Evolutionary conservation across 1,284 basidiomycete species (phyloP).

Genomic region (Malassezia dermatis): DNA sequence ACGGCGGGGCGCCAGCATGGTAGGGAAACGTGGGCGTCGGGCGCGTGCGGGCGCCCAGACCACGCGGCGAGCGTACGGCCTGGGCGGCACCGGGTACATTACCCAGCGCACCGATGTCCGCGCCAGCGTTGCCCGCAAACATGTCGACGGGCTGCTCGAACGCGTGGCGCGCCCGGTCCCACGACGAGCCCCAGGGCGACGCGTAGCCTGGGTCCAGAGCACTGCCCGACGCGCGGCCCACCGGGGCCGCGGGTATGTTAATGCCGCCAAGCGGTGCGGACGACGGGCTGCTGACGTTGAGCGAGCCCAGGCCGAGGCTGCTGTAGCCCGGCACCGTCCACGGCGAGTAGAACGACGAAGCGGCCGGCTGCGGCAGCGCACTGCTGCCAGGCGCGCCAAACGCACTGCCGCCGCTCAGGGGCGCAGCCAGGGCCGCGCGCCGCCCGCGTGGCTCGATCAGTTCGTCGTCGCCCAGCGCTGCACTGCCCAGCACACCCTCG

Average conservation of each 20-base stretch:
- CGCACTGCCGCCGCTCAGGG: conserved; percentile 25
- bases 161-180: conserved; percentile 42
- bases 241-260: conserved; percentile 20
- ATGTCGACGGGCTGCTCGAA: conserved; percentile 27
- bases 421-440: conserved; percentile 23
- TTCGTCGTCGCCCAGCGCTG: conserved; percentile 46
- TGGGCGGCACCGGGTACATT: background rate
- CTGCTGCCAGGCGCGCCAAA: conserved; percentile 20
- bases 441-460: conserved; percentile 39
- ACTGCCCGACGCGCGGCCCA: conserved; percentile 20
- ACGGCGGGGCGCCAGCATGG: background rate
- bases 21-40: background rate
- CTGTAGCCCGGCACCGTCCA: conserved; percentile 16
- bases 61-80: background rate
- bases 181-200: conserved; percentile 20
- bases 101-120: background rate
- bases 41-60: background rate
- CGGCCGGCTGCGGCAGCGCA: conserved; percentile 1
- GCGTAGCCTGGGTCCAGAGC: conserved; percentile 17
- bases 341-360: conserved; percentile 14
- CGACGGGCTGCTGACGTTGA: conserved; percentile 20
- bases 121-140: background rate
- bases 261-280: conserved; percentile 26
- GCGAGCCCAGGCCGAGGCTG: conserved; percentile 12
- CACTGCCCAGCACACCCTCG: conserved; percentile 44